phyloP scores from a whole-genome alignment of 805 yeast genomes.

The Schizosaccharomyces pombe region DNA sequence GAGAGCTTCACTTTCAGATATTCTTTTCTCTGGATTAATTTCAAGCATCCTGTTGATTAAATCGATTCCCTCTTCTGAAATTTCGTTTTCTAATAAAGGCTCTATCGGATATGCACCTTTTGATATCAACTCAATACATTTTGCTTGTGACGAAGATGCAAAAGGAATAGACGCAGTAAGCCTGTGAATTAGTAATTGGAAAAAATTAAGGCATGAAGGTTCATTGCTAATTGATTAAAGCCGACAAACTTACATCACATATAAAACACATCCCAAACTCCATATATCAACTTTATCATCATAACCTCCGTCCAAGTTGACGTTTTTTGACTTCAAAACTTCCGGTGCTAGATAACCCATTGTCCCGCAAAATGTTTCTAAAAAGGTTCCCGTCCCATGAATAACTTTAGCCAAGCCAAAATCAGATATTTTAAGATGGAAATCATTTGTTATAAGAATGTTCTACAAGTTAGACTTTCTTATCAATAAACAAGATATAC shows the following conservation, averaged over 20 bases:
- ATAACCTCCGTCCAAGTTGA: slow-evolving; percentile 11
- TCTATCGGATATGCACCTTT: slow-evolving; percentile 54
- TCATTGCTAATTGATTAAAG: neutral
- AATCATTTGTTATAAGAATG: slow-evolving; percentile 68
- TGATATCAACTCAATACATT: slow-evolving; percentile 51
- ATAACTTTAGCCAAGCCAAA: slow-evolving; percentile 87
- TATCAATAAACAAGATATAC: neutral
- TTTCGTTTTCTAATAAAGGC: slow-evolving; percentile 33
- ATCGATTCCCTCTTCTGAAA: slow-evolving; percentile 45
- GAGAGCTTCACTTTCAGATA: slow-evolving; percentile 55
- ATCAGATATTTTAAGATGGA: slow-evolving; percentile 76
- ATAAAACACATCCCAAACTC: slow-evolving; percentile 87
- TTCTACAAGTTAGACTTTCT: slow-evolving; percentile 19
- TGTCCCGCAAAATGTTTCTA: slow-evolving; percentile 96
- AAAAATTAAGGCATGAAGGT: neutral
- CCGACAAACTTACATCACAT: slow-evolving; percentile 32
- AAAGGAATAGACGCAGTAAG: slow-evolving; percentile 86
- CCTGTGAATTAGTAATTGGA: neutral
- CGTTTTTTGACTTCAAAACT: slow-evolving; percentile 27
- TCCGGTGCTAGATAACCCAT: slow-evolving; percentile 95
- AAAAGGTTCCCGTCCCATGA: slow-evolving; percentile 31
- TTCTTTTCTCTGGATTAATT: slow-evolving; percentile 49
- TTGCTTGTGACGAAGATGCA: slow-evolving; percentile 76
- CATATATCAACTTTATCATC: slow-evolving; percentile 56
- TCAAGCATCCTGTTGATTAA: slow-evolving; percentile 50